Conservation (phyloP, 495 filamentous ascomycete genomes). For the Xylaria intraflava region DNA sequence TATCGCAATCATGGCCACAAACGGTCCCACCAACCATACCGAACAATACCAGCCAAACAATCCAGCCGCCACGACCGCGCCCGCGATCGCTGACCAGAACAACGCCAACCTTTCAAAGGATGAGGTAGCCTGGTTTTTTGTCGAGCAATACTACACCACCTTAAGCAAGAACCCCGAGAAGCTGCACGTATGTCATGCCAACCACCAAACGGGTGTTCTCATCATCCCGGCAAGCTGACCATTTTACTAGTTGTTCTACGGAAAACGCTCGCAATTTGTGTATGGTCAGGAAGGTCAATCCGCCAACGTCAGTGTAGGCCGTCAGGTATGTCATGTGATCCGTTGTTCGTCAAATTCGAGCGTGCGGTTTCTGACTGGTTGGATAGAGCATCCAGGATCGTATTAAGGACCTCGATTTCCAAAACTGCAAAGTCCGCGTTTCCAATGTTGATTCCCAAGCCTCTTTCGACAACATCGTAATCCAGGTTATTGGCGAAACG, state of each 20-base stretch:
- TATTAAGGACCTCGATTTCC: constrained; percentile 86
- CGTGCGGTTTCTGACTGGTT: constrained; percentile 15
- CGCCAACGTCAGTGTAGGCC: constrained; percentile 72
- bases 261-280: constrained; percentile 74
- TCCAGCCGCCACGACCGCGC: constrained; percentile 14
- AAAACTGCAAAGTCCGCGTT: constrained; percentile 97
- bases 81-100: constrained; percentile 13
- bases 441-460: constrained; percentile 96
- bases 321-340: constrained; percentile 56
- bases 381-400: constrained; percentile 81
- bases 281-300: constrained; percentile 83
- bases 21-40: constrained; percentile 36
- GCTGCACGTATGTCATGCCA: constrained; percentile 60
- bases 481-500: constrained; percentile 96
- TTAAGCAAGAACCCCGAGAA: constrained; percentile 90
- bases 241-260: constrained; percentile 63
- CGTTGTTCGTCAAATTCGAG: background rate
- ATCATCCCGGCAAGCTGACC: background rate
- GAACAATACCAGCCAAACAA: constrained; percentile 30
- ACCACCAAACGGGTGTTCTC: background rate
- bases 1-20: constrained; percentile 43
- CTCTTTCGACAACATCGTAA: constrained; percentile 85
- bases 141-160: constrained; percentile 98
- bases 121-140: constrained; percentile 98
- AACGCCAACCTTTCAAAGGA: constrained; percentile 53